Evolutionary conservation across 768 basidiomycete genomes (phyloP), one percentile per base, ranked within the genome.

Genomic region (Cytidiella melzeri): DNA sequence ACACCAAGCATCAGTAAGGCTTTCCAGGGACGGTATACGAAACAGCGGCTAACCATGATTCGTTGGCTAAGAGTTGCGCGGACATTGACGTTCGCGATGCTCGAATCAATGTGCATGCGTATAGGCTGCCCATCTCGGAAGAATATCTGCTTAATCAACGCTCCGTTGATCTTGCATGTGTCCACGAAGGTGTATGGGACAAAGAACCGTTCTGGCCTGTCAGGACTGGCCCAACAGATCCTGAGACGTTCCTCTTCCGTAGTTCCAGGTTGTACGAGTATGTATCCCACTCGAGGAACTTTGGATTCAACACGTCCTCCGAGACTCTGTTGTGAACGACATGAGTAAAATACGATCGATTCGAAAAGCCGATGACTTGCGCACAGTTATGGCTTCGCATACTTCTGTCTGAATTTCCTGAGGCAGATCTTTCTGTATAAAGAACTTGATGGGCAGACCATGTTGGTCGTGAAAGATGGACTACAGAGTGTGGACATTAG

Each of bases 101-200:
- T 87, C 1, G 80, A 71, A 57, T 91, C 86, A 43, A 91, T 87
- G 59, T 89, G 85, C 76, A 91, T 86, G 24, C 75, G 72, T 50
- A 88, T 83, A 1, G 86, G 79, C 3, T 55, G 61, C 4, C 80
- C 83, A 27, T 82, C 70, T 51, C 86, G 80, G 13, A 81, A 66
- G 53, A 91, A 90, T 27, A 90, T 84, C 59, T 89, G 87, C 64
- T 78, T 84, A 46, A 90, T 59, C 12, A 87, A 64, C 74, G 79
- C 80, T 11, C 83, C 82, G 0, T 80, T 77, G n/a, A 84, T 76
- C 64, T 85, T 87, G 69, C 88, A 90, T n/a, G 87, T 84, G 30
- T 89, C 86, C 13, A 91, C 79, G 60, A 80, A 91, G 43, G 85
- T 86, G 62, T 83, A 84, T 6, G 87, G 87, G 39, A 90, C 87